Percentiles rank a stretch among this genome's conserved stretches.
These are phyloP conservation scores for Saccharomycopsis olivae DNA, from an alignment of 805 yeast genomes.

Conservation along the genomic window DNA sequence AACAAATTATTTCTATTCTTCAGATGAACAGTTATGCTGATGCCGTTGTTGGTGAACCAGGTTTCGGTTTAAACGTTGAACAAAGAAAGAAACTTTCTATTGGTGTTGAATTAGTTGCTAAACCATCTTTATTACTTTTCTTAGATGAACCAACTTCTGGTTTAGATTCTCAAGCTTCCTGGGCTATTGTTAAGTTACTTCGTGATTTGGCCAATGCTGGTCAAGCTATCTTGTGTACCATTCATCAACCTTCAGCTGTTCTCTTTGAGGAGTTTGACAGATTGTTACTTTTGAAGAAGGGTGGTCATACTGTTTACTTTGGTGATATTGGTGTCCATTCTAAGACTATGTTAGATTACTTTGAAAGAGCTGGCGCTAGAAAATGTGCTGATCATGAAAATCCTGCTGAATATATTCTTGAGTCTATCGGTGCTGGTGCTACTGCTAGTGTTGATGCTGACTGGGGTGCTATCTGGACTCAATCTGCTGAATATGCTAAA, in stretches of 20 bases:
- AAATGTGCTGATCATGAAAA: slow-evolving; percentile 45
- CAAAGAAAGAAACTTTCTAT: slow-evolving; percentile 44
- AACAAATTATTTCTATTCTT: slow-evolving; percentile 36
- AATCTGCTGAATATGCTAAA: slow-evolving; percentile 27
- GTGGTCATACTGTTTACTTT: slow-evolving; percentile 47
- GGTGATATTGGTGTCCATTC: slow-evolving; percentile 56
- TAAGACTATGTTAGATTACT: slow-evolving; percentile 41
- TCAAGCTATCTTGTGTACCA: slow-evolving; percentile 45
- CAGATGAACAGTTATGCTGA: slow-evolving; percentile 45
- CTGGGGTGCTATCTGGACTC: slow-evolving; percentile 54
- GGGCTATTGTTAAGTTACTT: slow-evolving; percentile 38
- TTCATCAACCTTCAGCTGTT: slow-evolving; percentile 46
- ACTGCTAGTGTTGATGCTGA: slow-evolving; percentile 43
- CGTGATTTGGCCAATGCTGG: slow-evolving; percentile 35
- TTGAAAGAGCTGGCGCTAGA: slow-evolving; percentile 58
- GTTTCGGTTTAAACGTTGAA: slow-evolving; percentile 43
- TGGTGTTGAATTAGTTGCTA: slow-evolving; percentile 46
- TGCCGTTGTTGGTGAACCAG: slow-evolving; percentile 37
- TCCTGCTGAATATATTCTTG: slow-evolving; percentile 70
- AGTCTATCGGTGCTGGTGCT: slow-evolving; percentile 74
- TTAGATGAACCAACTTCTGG: slow-evolving; percentile 57
- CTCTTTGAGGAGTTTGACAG: slow-evolving; percentile 38
- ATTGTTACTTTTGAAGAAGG: slow-evolving; percentile 35
- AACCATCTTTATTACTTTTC: slow-evolving; percentile 41
- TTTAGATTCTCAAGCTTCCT: slow-evolving; percentile 47